phyloP scores from a whole-genome alignment of 495 filamentous ascomycete species.

The Xylaria intraflava region DNA sequence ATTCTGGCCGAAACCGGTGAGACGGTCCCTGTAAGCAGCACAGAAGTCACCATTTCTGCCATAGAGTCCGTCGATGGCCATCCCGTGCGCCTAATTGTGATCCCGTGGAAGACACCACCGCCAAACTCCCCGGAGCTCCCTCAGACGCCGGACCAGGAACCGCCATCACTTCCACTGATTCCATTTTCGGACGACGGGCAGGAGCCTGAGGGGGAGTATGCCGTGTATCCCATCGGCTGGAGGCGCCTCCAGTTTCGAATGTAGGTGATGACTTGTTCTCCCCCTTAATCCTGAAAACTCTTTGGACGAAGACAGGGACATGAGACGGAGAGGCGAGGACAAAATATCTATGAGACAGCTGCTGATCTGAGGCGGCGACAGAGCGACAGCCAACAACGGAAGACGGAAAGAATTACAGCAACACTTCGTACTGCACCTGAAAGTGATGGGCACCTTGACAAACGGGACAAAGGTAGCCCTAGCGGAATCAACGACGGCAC shows the following conservation, averaged over 20 bases:
- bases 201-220: conserved; percentile 57
- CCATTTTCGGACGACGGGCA: conserved; percentile 66
- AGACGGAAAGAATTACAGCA: conserved; percentile 75
- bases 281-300: background rate
- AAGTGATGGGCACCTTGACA: conserved; percentile 63
- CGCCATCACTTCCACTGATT: conserved; percentile 65
- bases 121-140: conserved; percentile 58
- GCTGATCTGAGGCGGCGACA: conserved; percentile 12
- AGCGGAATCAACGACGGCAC: conserved; percentile 64
- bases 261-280: conserved; percentile 22
- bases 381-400: conserved; percentile 61
- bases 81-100: conserved; percentile 83
- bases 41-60: conserved; percentile 81
- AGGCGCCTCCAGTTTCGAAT: conserved; percentile 86
- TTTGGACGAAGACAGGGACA: background rate
- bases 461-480: conserved; percentile 62
- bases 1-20: conserved; percentile 71
- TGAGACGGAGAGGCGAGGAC: background rate
- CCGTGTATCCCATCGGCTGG: conserved; percentile 86
- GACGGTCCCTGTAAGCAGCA: conserved; percentile 68
- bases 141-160: conserved; percentile 49
- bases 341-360: background rate
- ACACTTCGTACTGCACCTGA: conserved; percentile 70
- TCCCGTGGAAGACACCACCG: conserved; percentile 90
- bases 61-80: conserved; percentile 88